Conservation (phyloP, 1,284 basidiomycete species). For the Neolentinus lepideus region DNA sequence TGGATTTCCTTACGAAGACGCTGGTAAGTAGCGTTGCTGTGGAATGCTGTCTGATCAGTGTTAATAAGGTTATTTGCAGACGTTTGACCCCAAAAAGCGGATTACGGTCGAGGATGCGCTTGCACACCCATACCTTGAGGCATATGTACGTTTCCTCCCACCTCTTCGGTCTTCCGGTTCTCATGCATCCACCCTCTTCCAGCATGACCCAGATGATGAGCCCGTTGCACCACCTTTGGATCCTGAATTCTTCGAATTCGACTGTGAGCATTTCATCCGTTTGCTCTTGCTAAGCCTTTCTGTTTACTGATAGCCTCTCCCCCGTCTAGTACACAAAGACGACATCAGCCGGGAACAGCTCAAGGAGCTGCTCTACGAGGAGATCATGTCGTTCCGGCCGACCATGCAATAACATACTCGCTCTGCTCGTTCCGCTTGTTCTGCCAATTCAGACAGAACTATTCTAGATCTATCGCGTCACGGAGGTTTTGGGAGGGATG, state of each 20-base stretch:
- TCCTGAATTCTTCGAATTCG: constrained; percentile 92
- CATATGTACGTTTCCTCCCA: constrained; percentile 53
- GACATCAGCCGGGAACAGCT: constrained; percentile 84
- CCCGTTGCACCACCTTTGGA: constrained; percentile 87
- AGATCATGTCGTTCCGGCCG: constrained; percentile 75
- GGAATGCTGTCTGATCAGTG: constrained; percentile 1
- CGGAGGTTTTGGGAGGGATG: background rate
- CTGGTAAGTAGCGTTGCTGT: constrained; percentile 46
- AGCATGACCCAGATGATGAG: constrained; percentile 92
- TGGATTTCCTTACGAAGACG: constrained; percentile 90
- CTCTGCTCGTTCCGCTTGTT: background rate
- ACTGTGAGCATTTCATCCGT: constrained; percentile 36
- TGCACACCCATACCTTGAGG: constrained; percentile 86
- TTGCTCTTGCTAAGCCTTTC: constrained; percentile 4
- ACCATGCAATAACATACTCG: constrained; percentile 36
- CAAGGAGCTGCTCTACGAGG: constrained; percentile 61
- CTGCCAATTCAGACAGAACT: background rate
- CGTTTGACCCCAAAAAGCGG: constrained; percentile 91
- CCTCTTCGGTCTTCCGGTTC: background rate
- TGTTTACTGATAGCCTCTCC: constrained; percentile 1
- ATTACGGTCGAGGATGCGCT: constrained; percentile 90
- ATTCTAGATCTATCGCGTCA: background rate
- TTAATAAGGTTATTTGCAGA: constrained; percentile 29
- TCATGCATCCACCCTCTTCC: constrained; percentile 9
- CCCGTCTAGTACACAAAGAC: constrained; percentile 77